Base-by-base conservation (phyloP, 345 rosid species). In the Cardiospermum halicacabum region DNA sequence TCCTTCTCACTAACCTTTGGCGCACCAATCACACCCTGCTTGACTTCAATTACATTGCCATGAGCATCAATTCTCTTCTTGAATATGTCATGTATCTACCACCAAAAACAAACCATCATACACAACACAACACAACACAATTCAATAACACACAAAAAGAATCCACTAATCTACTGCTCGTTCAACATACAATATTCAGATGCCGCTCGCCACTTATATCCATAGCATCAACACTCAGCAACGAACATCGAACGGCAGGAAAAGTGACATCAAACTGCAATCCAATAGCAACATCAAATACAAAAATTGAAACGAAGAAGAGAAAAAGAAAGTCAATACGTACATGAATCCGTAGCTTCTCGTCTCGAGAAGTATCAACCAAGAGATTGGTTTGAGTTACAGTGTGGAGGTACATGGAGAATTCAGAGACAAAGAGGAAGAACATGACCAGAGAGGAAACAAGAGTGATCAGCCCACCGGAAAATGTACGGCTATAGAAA, bases 371-470 rank as follows among this genome's bases (percentile, higher is more conserved):
- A 47, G 51, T 47, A 47, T 47, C 51, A 11, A 47, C 51, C 19
- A 47, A 47, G 51, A 47, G 51, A 21, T 47, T 47, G 24, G 51
- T 47, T 11, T 47, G 51, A 47, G 51, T 47, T 21, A 47, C 51
- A 4, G 51, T 47, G 24, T 47, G 51, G 19, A 47, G 51, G 9
- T 47, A 47, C 22, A 18, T 8, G 88, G 95, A 84, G 56, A 94
- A 88, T 83, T 94, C 99, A 54, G 96, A 88, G 82, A 94, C 64
- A 91, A 94, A 94, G 72, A 94, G 99, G 69, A 94, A 85, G 65
- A 85, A 63, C 97, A 94, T 94, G 71, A 90, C 76, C 48, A 90
- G 68, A 78, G 99, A 88, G 69, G 99, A 94, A 58, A 75, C 70
- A 68, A 94, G 78, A 54, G 99, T 90, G 71, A 94, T 88, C 43